phyloP scores from a whole-genome alignment of 257 asterid genomes.

The Solanum phureja region DNA sequence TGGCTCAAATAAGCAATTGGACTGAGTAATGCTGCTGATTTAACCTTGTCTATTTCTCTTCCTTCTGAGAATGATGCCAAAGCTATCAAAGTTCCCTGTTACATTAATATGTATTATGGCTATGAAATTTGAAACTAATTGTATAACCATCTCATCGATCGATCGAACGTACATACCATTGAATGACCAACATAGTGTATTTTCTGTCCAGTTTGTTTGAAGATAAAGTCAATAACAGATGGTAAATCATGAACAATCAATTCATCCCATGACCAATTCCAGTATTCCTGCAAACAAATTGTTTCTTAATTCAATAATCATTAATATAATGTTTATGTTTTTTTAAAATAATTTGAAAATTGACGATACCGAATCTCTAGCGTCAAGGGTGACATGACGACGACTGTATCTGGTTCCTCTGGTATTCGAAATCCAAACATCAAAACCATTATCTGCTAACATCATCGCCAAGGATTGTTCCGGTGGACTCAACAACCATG shows the following conservation, averaged over 20 bases:
- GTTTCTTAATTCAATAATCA: neutral
- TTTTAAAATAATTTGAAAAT: neutral
- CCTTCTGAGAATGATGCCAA: slow-evolving; percentile 64
- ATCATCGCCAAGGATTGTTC: slow-evolving; percentile 55
- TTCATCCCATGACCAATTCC: slow-evolving; percentile 88
- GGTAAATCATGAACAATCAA: slow-evolving; percentile 48
- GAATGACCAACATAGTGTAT: slow-evolving; percentile 60
- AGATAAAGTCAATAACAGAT: slow-evolving; percentile 30
- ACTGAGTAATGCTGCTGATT: slow-evolving; percentile 56
- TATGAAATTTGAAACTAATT: neutral
- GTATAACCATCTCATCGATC: neutral
- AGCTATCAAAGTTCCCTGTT: slow-evolving; percentile 61
- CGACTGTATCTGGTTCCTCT: slow-evolving; percentile 78
- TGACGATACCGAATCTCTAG: slow-evolving; percentile 23
- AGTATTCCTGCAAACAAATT: slow-evolving; percentile 25
- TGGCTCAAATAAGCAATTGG: slow-evolving; percentile 69
- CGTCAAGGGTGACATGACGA: slow-evolving; percentile 38
- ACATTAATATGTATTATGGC: neutral
- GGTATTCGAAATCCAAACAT: slow-evolving; percentile 76
- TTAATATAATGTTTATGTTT: neutral
- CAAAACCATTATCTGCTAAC: slow-evolving; percentile 66
- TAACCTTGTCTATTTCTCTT: slow-evolving; percentile 39
- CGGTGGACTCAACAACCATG: slow-evolving; percentile 65
- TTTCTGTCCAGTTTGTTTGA: slow-evolving; percentile 44
- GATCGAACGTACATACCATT: slow-evolving; percentile 18